Evolutionary conservation across 495 filamentous ascomycete genomes (phyloP), one percentile per base, ranked within the genome.

Genomic region (Chaetomium tenue): DNA sequence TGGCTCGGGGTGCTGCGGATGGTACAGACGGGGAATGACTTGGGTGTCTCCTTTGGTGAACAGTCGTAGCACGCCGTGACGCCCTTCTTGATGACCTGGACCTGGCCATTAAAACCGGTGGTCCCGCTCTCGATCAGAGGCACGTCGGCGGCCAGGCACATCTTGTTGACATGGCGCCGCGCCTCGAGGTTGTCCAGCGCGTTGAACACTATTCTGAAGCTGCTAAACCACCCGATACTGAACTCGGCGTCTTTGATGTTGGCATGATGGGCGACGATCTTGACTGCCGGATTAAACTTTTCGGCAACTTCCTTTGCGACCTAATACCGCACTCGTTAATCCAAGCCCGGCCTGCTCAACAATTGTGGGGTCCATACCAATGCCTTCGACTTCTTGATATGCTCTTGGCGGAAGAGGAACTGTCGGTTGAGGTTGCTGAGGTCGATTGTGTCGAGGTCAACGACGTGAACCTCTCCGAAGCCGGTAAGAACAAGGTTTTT

Each of bases 361-460:
- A 16, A 1, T 6, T 2, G 46, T 2, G 28, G 9, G 48, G 40
- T 37, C 77, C 89, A 68, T 81, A 96, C 94, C 78, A 96, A 78
- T 64, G 94, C 93, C 73, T 99, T 99, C 7, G 94, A 85, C 72
- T 97, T 97, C 74, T 97, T 97, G 77, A 99, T 97, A 71, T 99
- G 94, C 71, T 98, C 92, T 70, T 93, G 89, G 51, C 93, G 86
- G 78, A 99, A 99, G 55, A 99, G 87, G 70, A 99, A 99, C 73
- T 99, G 94, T 20, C 94, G 91, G 71, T 99, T 99, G 54, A 99
- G 83, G 70, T 99, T 99, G 79, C 91, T 96, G 6, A 99, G 81
- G 70, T 99, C 94, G 74, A 99, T 98, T 0, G 94, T 99, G 73
- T 99, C 94, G 39, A 99, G 88, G 74, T 99, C 94, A 66, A 99